Base-by-base conservation (phyloP, 345 rosid genomes). In the Orychophragmus violaceus region DNA sequence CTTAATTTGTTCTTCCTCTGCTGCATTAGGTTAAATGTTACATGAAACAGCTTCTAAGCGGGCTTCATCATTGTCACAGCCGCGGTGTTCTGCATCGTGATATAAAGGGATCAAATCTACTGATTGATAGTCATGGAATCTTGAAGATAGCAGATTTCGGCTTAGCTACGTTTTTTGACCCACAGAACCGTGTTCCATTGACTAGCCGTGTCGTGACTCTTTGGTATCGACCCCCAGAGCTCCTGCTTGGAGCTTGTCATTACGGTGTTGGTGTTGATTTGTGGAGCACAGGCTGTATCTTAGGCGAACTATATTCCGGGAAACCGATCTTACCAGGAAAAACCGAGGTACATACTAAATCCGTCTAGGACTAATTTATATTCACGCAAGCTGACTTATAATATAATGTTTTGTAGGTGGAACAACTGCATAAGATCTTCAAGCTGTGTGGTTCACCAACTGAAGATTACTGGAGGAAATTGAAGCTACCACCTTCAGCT, bases 181-280 rank as follows among this genome's bases (percentile, higher is more conserved):
- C 97, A 35, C 60, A 68, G 17, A 66, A 84, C 24, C 78, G 60
- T 5, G 77, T 61, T 58, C 88, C 83, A 2, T 69, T 90, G 84
- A 94, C 99, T 17, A 90, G 95, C 72, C 95, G 97, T 27, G 99
- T 94, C 45, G 97, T 94, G 74, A 94, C 97, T 21, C 96, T 94
- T 30, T 94, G 99, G 99, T 94, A 94, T 80, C 81, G 99, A 72
- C 97, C 97, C 2, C 99, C 99, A 0, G 97, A 94, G 78, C 97
- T 94, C 68, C 82, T 94, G 16, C 94, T 94, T 42, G 99, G 99
- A 70, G 87, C 97, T 66, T 75, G 84, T 66, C 81, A 68, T 51
- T 94, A 94, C 70, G 89, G 90, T 60, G 87, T 84, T 51, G 90
- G 93, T 23, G 87, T 94, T 60, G 99, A 94, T 82, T 69, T 94